These are phyloP conservation scores for Fusarium chlamydosporum DNA, from an alignment of 2,329 filamentous ascomycete genomes.

Conservation along the genomic window DNA sequence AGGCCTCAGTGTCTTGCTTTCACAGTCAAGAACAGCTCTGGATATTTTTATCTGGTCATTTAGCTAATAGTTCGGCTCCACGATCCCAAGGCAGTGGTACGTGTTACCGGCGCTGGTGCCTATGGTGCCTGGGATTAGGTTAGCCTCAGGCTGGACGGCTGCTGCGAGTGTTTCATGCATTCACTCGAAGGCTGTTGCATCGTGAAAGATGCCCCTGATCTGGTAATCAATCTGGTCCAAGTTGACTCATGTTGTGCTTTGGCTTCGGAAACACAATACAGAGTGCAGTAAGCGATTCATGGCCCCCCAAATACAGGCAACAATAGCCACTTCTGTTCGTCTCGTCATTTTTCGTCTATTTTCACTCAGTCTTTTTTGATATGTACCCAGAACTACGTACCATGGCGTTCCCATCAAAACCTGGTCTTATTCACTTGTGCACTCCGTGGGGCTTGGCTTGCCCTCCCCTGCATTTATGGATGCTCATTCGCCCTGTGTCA, in stretches of 20 bases:
- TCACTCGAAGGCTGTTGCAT: constrained; percentile 32
- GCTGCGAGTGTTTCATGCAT: constrained; percentile 44
- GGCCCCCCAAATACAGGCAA: constrained; percentile 44
- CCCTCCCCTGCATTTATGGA: constrained; percentile 35
- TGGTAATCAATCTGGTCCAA: background rate
- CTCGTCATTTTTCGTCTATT: constrained; percentile 34
- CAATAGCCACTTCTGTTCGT: constrained; percentile 20
- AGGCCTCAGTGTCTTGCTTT: constrained; percentile 28
- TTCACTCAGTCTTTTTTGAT: constrained; percentile 20
- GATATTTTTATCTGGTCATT: constrained; percentile 32
- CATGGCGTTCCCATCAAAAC: constrained; percentile 13
- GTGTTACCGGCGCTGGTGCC: constrained; percentile 31
- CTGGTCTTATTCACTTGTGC: constrained; percentile 34
- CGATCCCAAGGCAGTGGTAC: constrained; percentile 43
- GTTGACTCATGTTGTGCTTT: constrained; percentile 18
- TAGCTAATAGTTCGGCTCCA: constrained; percentile 13
- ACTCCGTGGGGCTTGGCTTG: constrained; percentile 46
- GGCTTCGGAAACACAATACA: constrained; percentile 2
- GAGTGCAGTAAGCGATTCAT: constrained; percentile 26
- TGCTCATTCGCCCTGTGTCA: constrained; percentile 36
- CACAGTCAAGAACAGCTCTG: constrained; percentile 13
- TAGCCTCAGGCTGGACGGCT: constrained; percentile 30
- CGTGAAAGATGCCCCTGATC: constrained; percentile 37
- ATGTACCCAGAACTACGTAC: background rate
- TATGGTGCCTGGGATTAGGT: constrained; percentile 31